Evolutionary conservation across 768 basidiomycete species (phyloP), one percentile per base, ranked within the genome.

Genomic region (Psilocybe azurescens): DNA sequence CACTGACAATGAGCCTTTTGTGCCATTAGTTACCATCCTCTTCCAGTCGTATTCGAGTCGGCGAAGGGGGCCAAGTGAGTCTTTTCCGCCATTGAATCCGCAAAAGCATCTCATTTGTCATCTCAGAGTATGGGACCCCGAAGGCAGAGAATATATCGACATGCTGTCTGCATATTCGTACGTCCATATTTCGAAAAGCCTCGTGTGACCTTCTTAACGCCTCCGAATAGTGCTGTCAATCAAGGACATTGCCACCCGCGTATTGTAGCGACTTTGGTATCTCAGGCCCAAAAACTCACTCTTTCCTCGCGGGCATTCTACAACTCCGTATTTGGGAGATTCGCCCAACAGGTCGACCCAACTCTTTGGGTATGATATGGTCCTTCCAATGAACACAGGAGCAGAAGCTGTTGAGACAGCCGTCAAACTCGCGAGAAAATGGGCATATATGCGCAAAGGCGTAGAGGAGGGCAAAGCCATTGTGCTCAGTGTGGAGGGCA

Each of bases 161-260:
- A 97, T 98, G 93, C 83, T 99, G 18, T 93, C 94, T 49, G 97
- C 97, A 30, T 99, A 99, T 79, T 96, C 94, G 93, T 96, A 73
- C 79, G 90, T 73, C 47, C 56, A 48, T 54, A 36, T 33, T 30
- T 28, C 39, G 5, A 24, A 38, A 32, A 30, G 56, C 32, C 44
- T 30, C 29, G 41, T 32, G 20, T 55, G 47, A 51, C 50, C 28
- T 58, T 10, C 57, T 50, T 55, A 65, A 41, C 28, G 47, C 13
- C 38, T 46, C 54, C 29, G 57, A 47, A 28, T 68, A 94, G 93
- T 32, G 93, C 93, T 47, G 92, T 95, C 58, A 95, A 95, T 75
- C 94, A 97, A 82, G 95, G 95, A 18, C 94, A 97, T 78, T 97
- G 95, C 77, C 94, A 97, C 79, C 93, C 94, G 8, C 82, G 83